A percentile compares a stretch with the other conserved stretches of the same genome.
phyloP scores from a whole-genome alignment of 169 alveolate species.

The Babesia sp. region DNA sequence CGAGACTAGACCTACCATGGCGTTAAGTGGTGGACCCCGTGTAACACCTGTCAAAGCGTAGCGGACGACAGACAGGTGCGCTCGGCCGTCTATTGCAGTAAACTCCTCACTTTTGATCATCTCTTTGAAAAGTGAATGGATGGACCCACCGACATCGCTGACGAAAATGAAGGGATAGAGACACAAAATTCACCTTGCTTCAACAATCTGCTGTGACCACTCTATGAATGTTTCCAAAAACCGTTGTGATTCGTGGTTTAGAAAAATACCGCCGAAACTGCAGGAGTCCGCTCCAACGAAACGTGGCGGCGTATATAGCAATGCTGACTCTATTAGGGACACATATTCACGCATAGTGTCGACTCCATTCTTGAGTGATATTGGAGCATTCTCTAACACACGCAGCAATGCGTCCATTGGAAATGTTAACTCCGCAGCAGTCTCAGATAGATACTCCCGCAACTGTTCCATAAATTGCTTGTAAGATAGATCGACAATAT shows the following conservation, averaged over 20 bases:
- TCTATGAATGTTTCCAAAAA: constrained; percentile 11
- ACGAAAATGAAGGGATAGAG: not conserved
- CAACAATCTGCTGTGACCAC: constrained; percentile 26
- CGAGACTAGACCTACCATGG: constrained; percentile 22
- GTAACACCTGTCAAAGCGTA: constrained; percentile 53
- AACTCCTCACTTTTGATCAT: constrained; percentile 33
- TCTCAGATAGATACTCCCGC: not conserved
- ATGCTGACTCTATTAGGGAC: not conserved
- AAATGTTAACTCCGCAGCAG: not conserved
- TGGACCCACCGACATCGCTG: constrained; percentile 22
- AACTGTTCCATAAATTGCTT: constrained; percentile 4
- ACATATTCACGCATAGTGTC: constrained; percentile 27
- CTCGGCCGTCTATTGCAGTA: constrained; percentile 15
- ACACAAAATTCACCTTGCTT: constrained; percentile 3
- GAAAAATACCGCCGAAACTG: constrained; percentile 31
- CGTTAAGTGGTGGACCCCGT: constrained; percentile 48
- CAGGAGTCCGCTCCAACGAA: constrained; percentile 13
- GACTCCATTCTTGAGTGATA: constrained; percentile 11
- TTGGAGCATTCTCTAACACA: not conserved
- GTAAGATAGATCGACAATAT: constrained; percentile 14
- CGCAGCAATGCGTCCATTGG: not conserved
- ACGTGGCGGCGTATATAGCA: constrained; percentile 22
- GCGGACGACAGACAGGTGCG: constrained; percentile 36
- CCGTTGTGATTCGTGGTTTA: constrained; percentile 15
- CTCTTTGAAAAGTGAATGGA: not conserved